These are phyloP conservation scores for Phyllachora maydis DNA, from an alignment of 2,329 filamentous ascomycete species.

Conservation along the genomic window DNA sequence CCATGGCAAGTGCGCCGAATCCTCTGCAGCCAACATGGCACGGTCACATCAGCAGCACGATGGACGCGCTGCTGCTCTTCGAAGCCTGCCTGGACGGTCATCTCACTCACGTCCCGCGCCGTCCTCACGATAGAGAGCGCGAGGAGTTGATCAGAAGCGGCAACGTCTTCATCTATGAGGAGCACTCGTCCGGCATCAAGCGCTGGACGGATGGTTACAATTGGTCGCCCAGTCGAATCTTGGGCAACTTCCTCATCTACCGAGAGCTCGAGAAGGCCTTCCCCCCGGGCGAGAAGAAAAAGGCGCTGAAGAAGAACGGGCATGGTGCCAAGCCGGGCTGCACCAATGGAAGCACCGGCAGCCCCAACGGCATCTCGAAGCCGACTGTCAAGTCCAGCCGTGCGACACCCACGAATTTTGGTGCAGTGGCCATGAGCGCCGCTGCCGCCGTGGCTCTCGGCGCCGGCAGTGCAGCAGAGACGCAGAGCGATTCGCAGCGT, in stretches of 20 bases:
- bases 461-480: background rate
- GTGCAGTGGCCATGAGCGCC: slow-evolving; percentile 2
- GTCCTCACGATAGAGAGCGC: slow-evolving; percentile 73
- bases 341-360: background rate
- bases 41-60: slow-evolving; percentile 47
- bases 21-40: slow-evolving; percentile 44
- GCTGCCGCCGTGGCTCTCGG: slow-evolving; percentile 1
- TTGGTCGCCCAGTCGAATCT: slow-evolving; percentile 76
- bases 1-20: too few relatives aligned
- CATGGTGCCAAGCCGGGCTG: slow-evolving; percentile 5
- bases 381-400: background rate
- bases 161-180: slow-evolving; percentile 80
- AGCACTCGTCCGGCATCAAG: slow-evolving; percentile 78
- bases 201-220: slow-evolving; percentile 83
- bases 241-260: slow-evolving; percentile 73
- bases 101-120: slow-evolving; percentile 56
- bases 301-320: slow-evolving; percentile 51
- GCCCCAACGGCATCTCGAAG: slow-evolving; percentile 14
- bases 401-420: background rate
- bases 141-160: slow-evolving; percentile 61
- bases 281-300: slow-evolving; percentile 67
- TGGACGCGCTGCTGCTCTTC: slow-evolving; percentile 62
- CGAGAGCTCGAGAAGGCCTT: slow-evolving; percentile 63
- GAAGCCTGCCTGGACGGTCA: slow-evolving; percentile 55
- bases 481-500: slow-evolving; percentile 13